phyloP scores from a whole-genome alignment of 2,329 filamentous ascomycete species.

The Huntiella abstrusa region DNA sequence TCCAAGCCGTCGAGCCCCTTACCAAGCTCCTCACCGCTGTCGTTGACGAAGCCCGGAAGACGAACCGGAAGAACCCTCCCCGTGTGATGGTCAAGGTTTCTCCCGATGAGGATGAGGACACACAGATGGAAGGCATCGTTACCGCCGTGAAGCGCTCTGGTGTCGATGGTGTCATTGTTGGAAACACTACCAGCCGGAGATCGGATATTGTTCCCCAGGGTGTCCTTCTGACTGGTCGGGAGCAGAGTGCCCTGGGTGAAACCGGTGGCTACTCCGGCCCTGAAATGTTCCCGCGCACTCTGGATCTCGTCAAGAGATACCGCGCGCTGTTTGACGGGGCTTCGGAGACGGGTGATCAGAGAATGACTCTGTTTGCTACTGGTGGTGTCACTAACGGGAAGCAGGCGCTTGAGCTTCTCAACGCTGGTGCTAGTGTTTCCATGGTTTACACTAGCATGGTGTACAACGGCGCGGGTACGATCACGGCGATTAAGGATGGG shows the following conservation, averaged over 20 bases:
- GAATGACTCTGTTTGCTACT: slow-evolving; percentile 80
- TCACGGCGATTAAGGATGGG: slow-evolving; percentile 46
- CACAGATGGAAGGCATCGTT: slow-evolving; percentile 75
- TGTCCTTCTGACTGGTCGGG: slow-evolving; percentile 42
- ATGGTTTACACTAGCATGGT: slow-evolving; percentile 73
- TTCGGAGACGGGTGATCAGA: slow-evolving; percentile 19
- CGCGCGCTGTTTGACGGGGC: slow-evolving; percentile 43
- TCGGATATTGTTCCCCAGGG: slow-evolving; percentile 50
- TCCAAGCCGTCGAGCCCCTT: slow-evolving; percentile 71
- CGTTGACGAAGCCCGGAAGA: slow-evolving; percentile 53
- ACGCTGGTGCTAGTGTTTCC: slow-evolving; percentile 75
- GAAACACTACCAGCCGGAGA: slow-evolving; percentile 77
- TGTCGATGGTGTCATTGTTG: slow-evolving; percentile 89
- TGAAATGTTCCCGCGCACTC: slow-evolving; percentile 64
- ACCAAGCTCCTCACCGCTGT: slow-evolving; percentile 66
- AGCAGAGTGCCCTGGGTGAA: slow-evolving; percentile 51
- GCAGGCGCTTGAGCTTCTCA: slow-evolving; percentile 63
- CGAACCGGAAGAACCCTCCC: slow-evolving; percentile 47
- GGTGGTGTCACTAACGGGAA: slow-evolving; percentile 81
- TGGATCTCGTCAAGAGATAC: slow-evolving; percentile 64
- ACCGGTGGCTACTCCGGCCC: slow-evolving; percentile 83
- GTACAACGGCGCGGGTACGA: slow-evolving; percentile 44
- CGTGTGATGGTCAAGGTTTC: slow-evolving; percentile 96
- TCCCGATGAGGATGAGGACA: slow-evolving; percentile 75
- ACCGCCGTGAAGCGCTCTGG: slow-evolving; percentile 66